Evolutionary conservation across 805 yeast genomes (phyloP), one percentile per base, ranked within the genome.

Genomic region (Candida yuanshanica): DNA sequence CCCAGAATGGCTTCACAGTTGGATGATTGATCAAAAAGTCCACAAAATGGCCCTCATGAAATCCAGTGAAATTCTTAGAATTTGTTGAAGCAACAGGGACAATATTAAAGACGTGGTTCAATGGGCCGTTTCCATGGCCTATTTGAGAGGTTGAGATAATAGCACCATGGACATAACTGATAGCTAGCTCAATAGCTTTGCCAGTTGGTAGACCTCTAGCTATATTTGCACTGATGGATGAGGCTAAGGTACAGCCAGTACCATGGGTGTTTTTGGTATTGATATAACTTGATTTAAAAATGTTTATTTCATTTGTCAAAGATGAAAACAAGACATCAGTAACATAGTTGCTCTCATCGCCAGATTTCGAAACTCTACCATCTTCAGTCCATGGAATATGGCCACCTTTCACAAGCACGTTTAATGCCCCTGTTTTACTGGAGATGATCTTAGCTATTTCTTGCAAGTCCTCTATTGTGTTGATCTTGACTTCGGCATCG

Each of bases 241-340:
- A 80, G 0, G 95, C 79, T 38, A 89, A 66, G 0, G 96, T 84
- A 61, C 96, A 89, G 1, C 96, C 96, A 4, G 96, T 86, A 11
- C 96, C 96, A 59, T 89, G 96, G 1, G 86, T 78, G 53, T 81
- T 75, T 2, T 62, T 59, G 0, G 88, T 66, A 7, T 63, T 52
- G 4, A 71, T 55, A 41, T 55, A 70, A 2, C 58, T 61, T 16
- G 82, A 79, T 38, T 66, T 69, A 54, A 69, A 79, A 1, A 77
- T 51, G 0, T 71, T 64, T 36, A 63, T 57, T 2, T 52, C 46
- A 12, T 65, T 64, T 2, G 52, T 49, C 1, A 52, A 39, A 7
- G 75, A 64, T 37, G 74, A 67, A 50, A 74, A 79, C 17, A 84
- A 62, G 1, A 81, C 66, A 55, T 80, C 87, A 11, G 70, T 63